Evolutionary conservation across 306 rosid genomes (phyloP), one percentile per base, ranked within the genome.

Genomic region (Glycine latifolia): DNA sequence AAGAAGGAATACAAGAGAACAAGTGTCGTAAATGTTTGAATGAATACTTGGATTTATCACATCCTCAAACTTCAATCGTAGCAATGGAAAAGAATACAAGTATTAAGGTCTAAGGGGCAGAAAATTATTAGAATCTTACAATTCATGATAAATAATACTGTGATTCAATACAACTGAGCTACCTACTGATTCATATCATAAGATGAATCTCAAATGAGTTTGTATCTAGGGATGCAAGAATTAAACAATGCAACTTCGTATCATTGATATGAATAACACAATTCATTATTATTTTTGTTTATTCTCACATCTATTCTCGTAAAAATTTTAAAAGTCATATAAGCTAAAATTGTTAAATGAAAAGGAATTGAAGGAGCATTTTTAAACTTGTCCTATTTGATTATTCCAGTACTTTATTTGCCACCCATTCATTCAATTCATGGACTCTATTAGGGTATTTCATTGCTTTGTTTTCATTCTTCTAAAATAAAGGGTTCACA

Each of bases 1-100:
- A 47, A 47, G 10, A 26, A 82, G 53, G 47, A 73, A 82, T 56
- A 53, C 81, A 37, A 71, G 58, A 14, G 33, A 10, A 58, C 47
- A 8, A 1, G n/a, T 50, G 12, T 35, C 63, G 76, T 16, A 71
- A 65, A 67, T 20, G 83, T 61, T 58, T 14, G 44, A 73, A 69
- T 54, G 59, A 55, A 68, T 4, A 78, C 37, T 26, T 66, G 39
- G 35, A 72, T 13, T 47, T 61, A 14, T 31, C 43, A 58, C 60
- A 67, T 63, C 56, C 52, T 70, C 9, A 41, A 44, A 70, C 67
- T 77, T 76, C 50, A 79, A 63, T 10, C 9, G 2, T 79, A 66
- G 53, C 41, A 73, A 73, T 44, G 67, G 67, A 72, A 74, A 62
- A 56, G 47, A 46, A 73, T 56, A 67, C 8, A 73, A 31, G 50